Evolutionary conservation across 371 early-diverging fungal species (phyloP).

Genomic region (Mucor indicus): DNA sequence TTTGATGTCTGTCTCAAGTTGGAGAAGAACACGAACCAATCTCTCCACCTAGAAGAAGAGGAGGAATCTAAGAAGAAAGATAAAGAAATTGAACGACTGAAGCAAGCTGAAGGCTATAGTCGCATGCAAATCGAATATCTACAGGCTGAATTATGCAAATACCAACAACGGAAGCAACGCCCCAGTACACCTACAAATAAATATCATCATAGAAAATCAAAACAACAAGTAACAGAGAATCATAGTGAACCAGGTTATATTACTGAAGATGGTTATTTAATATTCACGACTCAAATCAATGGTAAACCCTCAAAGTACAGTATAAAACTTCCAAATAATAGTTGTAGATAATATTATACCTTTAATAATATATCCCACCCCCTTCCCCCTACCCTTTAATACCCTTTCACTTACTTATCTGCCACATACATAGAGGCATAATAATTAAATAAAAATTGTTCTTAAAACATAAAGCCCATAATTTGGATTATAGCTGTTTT

Average conservation of each 20-base stretch:
- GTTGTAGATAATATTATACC: no score
- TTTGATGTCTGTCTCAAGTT: constrained; percentile 3
- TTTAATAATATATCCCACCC: no score
- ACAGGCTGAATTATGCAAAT: constrained; percentile 19
- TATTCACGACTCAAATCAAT: constrained; percentile 41
- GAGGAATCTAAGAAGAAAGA: constrained; percentile 10
- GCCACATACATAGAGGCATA: no score
- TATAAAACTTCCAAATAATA: constrained; percentile 28
- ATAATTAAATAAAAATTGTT: no score
- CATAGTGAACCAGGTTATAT: constrained; percentile 12
- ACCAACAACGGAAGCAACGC: constrained; percentile 1
- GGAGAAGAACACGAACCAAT: constrained; percentile 4
- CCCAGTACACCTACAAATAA: background rate
- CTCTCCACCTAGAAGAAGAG: no score
- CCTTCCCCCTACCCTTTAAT: no score
- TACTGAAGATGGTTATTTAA: constrained; percentile 33
- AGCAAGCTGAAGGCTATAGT: constrained; percentile 24
- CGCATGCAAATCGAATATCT: constrained; percentile 28
- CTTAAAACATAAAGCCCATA: constrained; percentile 13
- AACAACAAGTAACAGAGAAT: background rate
- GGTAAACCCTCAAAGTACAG: constrained; percentile 35
- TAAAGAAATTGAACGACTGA: constrained; percentile 25
- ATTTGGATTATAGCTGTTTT: constrained; percentile 2
- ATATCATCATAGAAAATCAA: constrained; percentile 1
- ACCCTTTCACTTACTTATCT: no score